Conservation (phyloP, 208 protist species). For the Plasmodiophora brassicae region DNA sequence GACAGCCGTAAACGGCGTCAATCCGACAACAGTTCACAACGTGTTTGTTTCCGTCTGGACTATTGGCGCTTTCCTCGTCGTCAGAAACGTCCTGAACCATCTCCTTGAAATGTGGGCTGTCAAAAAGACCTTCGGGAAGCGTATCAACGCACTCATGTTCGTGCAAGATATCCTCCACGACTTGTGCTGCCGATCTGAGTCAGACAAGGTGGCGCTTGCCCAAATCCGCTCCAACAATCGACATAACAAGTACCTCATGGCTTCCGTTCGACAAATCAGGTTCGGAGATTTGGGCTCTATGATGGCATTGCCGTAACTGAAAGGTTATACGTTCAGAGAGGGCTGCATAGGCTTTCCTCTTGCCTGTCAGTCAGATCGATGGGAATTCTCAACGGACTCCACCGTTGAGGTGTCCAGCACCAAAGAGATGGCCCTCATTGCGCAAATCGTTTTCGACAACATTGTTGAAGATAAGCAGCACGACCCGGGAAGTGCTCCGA, state of each 20-base stretch:
- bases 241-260: neutral
- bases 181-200: neutral
- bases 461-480: neutral
- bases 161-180: neutral
- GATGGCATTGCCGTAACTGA: neutral
- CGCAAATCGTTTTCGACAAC: neutral
- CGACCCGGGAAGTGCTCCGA: too few relatives aligned
- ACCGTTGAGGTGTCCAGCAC: neutral
- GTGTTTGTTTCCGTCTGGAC: neutral
- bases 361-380: neutral
- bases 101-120: neutral
- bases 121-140: constrained; percentile 5
- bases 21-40: neutral
- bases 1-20: neutral
- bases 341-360: neutral
- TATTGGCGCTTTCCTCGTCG: neutral
- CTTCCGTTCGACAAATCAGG: neutral
- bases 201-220: neutral
- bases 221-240: neutral
- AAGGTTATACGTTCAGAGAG: neutral
- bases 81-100: neutral
- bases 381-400: constrained; percentile 5
- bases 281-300: neutral
- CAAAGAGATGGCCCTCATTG: constrained; percentile 7
- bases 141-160: constrained; percentile 5